phyloP scores from a whole-genome alignment of 305 asterid genomes.

The Solanum hybrid region DNA sequence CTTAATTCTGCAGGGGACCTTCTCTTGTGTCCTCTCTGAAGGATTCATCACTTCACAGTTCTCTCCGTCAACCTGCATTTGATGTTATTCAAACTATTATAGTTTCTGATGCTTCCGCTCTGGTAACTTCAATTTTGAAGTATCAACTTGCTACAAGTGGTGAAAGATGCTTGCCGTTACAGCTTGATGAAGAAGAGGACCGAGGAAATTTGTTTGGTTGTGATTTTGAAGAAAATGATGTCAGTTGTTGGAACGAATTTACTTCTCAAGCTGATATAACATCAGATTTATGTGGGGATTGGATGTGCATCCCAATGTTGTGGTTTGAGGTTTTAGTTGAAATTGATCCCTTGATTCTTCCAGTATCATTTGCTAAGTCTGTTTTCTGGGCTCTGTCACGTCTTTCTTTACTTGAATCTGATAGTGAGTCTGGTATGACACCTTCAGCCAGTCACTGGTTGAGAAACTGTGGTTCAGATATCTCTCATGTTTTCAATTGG shows the following conservation, averaged over 20 bases:
- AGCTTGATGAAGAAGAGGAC: conserved; percentile 46
- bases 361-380: conserved; percentile 78
- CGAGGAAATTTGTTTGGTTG: conserved; percentile 39
- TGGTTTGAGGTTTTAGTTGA: conserved; percentile 95
- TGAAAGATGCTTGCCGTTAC: conserved; percentile 29
- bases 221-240: conserved; percentile 39
- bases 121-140: conserved; percentile 51
- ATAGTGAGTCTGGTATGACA: conserved; percentile 36
- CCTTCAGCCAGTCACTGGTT: conserved; percentile 64
- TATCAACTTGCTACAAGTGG: conserved; percentile 45
- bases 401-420: conserved; percentile 66
- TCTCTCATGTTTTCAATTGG: conserved; percentile 80
- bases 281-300: conserved; percentile 55
- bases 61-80: conserved; percentile 91
- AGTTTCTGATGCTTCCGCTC: conserved; percentile 88
- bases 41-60: conserved; percentile 69
- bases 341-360: conserved; percentile 65
- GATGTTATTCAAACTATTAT: conserved; percentile 83
- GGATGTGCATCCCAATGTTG: conserved; percentile 99
- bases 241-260: conserved; percentile 79
- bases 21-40: conserved; percentile 80
- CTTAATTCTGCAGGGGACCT: conserved; percentile 64
- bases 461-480: conserved; percentile 60
- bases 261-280: conserved; percentile 56
- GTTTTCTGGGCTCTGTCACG: conserved; percentile 88